phyloP scores from a whole-genome alignment of 169 alveolate genomes.

The Eimeria brunetti region DNA sequence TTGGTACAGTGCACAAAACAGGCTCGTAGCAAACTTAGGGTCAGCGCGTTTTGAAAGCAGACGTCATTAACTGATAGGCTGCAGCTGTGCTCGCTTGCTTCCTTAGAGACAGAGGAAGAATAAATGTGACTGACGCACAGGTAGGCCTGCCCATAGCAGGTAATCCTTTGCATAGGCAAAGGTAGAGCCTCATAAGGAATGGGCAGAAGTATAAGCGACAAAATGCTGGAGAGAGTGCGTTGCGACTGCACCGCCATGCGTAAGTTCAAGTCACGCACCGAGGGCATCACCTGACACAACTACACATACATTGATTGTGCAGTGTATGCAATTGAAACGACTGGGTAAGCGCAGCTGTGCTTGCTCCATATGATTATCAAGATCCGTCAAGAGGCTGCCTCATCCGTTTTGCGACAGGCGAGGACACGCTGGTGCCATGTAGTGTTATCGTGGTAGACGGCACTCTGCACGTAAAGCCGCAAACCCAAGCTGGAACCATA shows the following conservation, averaged over 20 bases:
- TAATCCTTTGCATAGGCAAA: not conserved
- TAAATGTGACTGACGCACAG: not conserved
- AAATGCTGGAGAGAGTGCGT: not conserved
- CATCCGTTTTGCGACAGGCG: not conserved
- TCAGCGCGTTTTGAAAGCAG: not conserved
- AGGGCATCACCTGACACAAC: not conserved
- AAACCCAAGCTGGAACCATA: not conserved
- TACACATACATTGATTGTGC: not conserved
- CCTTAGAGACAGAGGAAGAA: not conserved
- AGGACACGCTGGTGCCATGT: slow-evolving; percentile 38
- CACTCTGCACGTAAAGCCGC: slow-evolving; percentile 21
- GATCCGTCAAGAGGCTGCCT: not conserved
- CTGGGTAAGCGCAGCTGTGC: not conserved
- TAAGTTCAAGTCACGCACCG: not conserved
- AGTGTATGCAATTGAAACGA: not conserved
- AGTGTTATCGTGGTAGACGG: slow-evolving; percentile 15
- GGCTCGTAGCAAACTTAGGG: not conserved
- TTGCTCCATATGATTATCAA: not conserved
- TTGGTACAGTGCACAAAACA: not conserved
- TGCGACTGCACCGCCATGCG: not conserved
- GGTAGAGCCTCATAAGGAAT: not conserved
- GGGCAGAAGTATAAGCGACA: not conserved
- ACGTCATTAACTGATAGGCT: not conserved
- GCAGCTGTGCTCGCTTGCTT: not conserved
- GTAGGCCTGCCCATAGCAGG: not conserved